Base-by-base conservation (phyloP, 2,329 filamentous ascomycete genomes). In the Bipolaris victoriae region DNA sequence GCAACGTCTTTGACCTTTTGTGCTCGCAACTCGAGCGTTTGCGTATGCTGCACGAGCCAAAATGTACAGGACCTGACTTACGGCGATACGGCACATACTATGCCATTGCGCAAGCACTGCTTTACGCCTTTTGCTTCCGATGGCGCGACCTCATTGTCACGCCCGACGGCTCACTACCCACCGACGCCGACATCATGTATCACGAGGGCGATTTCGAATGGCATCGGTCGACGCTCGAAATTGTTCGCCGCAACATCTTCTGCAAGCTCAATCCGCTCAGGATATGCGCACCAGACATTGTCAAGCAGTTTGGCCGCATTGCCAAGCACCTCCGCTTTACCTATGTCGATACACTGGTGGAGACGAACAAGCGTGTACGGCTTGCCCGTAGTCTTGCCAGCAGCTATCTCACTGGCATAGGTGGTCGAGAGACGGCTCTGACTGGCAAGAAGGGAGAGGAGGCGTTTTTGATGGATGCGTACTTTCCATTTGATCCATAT, bases 401-500 rank as follows among this genome's bases (percentile, higher is more conserved):
- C 35, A 81, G 85, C 62, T 81, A 83, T 16, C 60, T 70, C 13
- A 68, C 69, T 49, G 71, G 72, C 5, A 66, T 74, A 1, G 71
- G 83, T 5, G 81, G 84, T 52, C 83, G 86, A 45, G 84, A 88
- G 65, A 85, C 81, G 52, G 80, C 80, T 1, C 76, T 80, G 40
- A 79, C 76, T 9, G 74, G 73, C 51, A 81, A 81, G 67, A 84
- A 88, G 52, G 90, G 90, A 57, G 91, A 97, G 65, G 87, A 88
- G 61, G 89, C 87, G 69, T 88, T 94, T 69, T 89, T 97, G 76
- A 84, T 99, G 1, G 93, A 98, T 66, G 90, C 92, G 0, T 97
- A 96, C 75, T 99, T 98, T 71, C 95, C 95, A 0, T 99, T 99
- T 70, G 95, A 99, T 73, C 96, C 96, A 2, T 99, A 98, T 76